A percentile compares a stretch with the other conserved stretches of the same genome.
Evolutionary conservation across 2,329 filamentous ascomycete genomes (phyloP).

Genomic region (Hymenoscyphus repandus): DNA sequence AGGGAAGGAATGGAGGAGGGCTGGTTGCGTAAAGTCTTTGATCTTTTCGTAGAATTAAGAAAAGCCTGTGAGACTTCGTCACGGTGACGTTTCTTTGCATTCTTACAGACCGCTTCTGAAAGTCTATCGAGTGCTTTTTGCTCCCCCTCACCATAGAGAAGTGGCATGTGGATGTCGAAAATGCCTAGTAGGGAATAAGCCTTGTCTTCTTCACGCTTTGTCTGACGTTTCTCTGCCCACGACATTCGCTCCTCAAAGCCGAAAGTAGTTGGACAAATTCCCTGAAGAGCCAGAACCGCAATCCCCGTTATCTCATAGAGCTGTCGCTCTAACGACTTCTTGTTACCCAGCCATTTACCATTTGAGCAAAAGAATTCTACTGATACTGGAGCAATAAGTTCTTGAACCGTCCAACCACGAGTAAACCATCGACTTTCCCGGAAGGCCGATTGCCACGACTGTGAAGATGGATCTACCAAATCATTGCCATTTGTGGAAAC

Average conservation of each 20-base stretch:
- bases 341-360: background rate
- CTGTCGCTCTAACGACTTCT: no score
- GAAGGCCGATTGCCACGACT: no score
- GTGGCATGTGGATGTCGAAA: slow-evolving; percentile 38
- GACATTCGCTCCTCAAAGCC: slow-evolving; percentile 27
- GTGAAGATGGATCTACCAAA: background rate
- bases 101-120: slow-evolving; percentile 25
- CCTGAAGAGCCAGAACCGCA: slow-evolving; percentile 6
- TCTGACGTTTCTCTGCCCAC: slow-evolving; percentile 37
- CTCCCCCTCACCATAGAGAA: slow-evolving; percentile 36
- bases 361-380: slow-evolving; percentile 13
- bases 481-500: background rate
- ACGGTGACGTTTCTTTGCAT: slow-evolving; percentile 8
- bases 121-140: slow-evolving; percentile 31
- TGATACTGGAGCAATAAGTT: background rate
- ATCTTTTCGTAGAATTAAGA: slow-evolving; percentile 11
- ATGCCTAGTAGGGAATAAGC: slow-evolving; percentile 39
- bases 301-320: slow-evolving; percentile 9
- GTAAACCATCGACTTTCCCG: no score
- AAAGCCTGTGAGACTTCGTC: slow-evolving; percentile 12
- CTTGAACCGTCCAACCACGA: background rate
- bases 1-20: background rate
- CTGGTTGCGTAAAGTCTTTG: slow-evolving; percentile 6
- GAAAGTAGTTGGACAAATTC: slow-evolving; percentile 4
- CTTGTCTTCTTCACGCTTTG: slow-evolving; percentile 21